Conservation (phyloP, 2,329 filamentous ascomycete genomes). For the Celoporthe dispersa region DNA sequence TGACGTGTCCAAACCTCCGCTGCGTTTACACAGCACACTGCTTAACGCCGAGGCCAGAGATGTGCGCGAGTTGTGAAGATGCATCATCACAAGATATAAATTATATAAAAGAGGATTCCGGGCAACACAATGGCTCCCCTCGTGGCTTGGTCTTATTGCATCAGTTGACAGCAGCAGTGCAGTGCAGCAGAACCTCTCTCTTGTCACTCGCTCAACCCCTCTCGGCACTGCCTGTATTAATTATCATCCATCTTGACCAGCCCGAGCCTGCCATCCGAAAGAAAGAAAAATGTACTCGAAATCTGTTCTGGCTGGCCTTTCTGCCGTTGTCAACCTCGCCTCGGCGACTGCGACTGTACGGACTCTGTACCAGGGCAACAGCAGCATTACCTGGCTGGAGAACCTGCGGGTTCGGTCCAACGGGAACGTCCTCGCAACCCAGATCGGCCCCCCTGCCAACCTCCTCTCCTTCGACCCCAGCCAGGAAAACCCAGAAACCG, state of each 20-base stretch:
- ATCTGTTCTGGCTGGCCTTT: background rate
- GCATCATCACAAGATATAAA: background rate
- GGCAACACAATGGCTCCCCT: no score
- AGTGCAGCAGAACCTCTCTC: background rate
- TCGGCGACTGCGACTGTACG: background rate
- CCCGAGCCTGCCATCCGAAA: background rate
- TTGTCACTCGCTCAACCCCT: background rate
- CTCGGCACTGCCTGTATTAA: background rate
- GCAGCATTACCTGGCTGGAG: constrained; percentile 16
- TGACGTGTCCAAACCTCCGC: background rate
- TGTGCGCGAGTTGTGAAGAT: background rate
- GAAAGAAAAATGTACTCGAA: constrained; percentile 1
- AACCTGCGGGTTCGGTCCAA: constrained; percentile 14
- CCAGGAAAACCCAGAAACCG: constrained; percentile 6
- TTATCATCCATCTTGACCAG: no score
- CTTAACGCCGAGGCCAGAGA: background rate
- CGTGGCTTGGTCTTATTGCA: background rate
- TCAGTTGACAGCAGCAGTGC: no score
- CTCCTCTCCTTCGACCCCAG: constrained; percentile 13
- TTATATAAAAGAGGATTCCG: background rate
- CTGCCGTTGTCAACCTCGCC: constrained; percentile 8
- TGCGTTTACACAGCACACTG: background rate
- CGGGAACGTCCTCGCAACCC: constrained; percentile 7
- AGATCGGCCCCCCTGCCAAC: constrained; percentile 16
- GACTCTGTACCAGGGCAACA: constrained; percentile 11